Evolutionary conservation across 176 grass and related monocot genomes (phyloP).

Genomic region (Bothriochloa decipiens): DNA sequence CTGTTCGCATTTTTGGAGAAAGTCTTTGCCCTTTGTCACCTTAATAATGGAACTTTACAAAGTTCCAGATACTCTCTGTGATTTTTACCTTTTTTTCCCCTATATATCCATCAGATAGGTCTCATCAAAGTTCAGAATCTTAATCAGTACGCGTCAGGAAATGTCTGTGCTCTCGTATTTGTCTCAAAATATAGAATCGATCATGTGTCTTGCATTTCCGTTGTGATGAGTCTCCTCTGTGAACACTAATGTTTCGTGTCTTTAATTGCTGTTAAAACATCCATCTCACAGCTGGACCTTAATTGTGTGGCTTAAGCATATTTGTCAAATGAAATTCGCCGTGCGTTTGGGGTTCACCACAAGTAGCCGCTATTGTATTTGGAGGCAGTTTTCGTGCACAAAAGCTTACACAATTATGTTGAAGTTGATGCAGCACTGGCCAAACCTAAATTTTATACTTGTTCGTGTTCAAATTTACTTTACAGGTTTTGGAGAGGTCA

Average conservation of each 20-base stretch:
- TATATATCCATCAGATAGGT: background rate
- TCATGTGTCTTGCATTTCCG: background rate
- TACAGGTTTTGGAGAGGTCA: constrained; percentile 11
- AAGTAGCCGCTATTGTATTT: background rate
- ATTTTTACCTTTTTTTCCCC: background rate
- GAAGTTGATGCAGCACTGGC: constrained; percentile 12
- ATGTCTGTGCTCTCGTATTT: background rate
- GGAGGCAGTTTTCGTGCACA: background rate
- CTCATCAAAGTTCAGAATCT: background rate
- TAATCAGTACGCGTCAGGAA: background rate
- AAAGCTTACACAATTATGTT: background rate
- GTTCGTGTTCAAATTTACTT: constrained; percentile 29
- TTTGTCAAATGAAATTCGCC: constrained; percentile 23
- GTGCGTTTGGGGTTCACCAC: background rate
- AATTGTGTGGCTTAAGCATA: background rate
- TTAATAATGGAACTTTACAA: constrained; percentile 6
- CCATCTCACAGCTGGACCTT: background rate
- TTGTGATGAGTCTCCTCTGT: background rate
- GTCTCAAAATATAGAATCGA: background rate
- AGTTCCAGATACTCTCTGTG: constrained; percentile 9
- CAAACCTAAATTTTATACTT: background rate
- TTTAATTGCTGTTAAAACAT: background rate
- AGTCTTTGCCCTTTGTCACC: background rate
- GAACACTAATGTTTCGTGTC: background rate
- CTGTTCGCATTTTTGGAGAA: background rate